A percentile compares a stretch with the other conserved stretches of the same genome.
Evolutionary conservation across 139 green algal species (phyloP).

Genomic region (Astrephomene gubernaculifera): DNA sequence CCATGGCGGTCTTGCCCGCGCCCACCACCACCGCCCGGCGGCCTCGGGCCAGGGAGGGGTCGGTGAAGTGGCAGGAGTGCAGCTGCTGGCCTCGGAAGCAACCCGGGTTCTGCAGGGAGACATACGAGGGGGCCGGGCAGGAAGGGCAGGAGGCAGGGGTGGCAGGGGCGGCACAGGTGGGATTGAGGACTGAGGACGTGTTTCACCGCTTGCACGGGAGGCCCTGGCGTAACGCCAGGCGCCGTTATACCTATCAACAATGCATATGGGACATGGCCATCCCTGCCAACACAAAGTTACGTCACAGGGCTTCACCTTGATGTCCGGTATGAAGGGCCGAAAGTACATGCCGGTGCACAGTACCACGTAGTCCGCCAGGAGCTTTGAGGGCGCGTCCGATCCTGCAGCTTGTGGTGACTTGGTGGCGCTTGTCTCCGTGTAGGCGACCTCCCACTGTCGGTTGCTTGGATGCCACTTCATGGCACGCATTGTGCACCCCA

Average conservation of each 20-base stretch:
- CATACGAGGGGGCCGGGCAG: too few relatives aligned
- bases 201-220: too few relatives aligned
- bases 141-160: too few relatives aligned
- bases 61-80: slow-evolving; percentile 16
- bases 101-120: background rate
- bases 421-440: background rate
- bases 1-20: slow-evolving; percentile 33
- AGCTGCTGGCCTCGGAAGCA: background rate
- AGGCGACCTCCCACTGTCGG: background rate
- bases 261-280: too few relatives aligned
- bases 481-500: background rate
- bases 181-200: too few relatives aligned
- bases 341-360: slow-evolving; percentile 28
- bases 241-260: too few relatives aligned
- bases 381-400: background rate
- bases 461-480: background rate
- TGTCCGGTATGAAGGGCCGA: background rate
- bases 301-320: too few relatives aligned
- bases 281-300: too few relatives aligned
- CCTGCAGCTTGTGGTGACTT: background rate
- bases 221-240: too few relatives aligned
- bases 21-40: slow-evolving; percentile 35
- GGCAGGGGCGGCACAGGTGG: too few relatives aligned
- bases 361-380: background rate
- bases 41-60: background rate